phyloP scores from a whole-genome alignment of 345 rosid genomes.

The Populus deltoides region DNA sequence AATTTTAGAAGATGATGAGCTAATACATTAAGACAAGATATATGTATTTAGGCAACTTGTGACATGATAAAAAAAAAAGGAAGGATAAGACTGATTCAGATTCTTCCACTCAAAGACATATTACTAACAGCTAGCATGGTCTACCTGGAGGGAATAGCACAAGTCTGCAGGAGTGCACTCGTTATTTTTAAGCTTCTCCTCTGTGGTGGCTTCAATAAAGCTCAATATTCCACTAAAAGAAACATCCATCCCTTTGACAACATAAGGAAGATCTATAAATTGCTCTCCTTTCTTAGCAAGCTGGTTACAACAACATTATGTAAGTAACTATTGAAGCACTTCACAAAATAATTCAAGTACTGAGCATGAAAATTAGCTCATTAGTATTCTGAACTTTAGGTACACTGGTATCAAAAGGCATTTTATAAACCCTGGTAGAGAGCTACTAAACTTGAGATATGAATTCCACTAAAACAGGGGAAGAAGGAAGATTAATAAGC shows the following conservation, averaged over 20 bases:
- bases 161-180: conserved; percentile 92
- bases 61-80: too few relatives aligned
- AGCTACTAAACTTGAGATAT: neutral
- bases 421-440: neutral
- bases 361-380: neutral
- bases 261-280: conserved; percentile 88
- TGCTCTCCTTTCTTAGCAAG: conserved; percentile 93
- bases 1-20: neutral
- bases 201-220: conserved; percentile 76
- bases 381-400: neutral
- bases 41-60: neutral
- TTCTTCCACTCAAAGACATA: neutral
- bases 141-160: conserved; percentile 93
- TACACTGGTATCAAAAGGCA: neutral
- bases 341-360: neutral
- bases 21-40: neutral
- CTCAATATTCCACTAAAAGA: conserved; percentile 95
- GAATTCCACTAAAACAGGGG: neutral
- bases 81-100: neutral
- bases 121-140: neutral
- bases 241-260: conserved; percentile 98
- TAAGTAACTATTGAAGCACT: neutral
- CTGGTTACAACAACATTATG: conserved; percentile 35
- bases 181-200: conserved; percentile 72
- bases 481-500: neutral